Evolutionary conservation across 2,329 filamentous ascomycete genomes (phyloP).

Genomic region (Emergomyces orientalis): DNA sequence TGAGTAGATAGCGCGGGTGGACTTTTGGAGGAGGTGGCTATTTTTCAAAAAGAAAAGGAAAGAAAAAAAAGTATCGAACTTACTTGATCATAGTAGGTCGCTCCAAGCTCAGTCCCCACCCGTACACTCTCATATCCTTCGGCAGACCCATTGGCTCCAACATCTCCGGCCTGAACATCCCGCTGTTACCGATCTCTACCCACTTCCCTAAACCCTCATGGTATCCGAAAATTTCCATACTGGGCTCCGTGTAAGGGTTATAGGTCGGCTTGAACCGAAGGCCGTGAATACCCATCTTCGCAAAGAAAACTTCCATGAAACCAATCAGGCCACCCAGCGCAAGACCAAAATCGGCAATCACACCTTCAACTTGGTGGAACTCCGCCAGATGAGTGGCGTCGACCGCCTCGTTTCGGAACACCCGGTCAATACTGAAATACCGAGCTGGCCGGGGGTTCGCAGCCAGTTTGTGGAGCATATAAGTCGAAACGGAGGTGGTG

Average conservation of each 20-base stretch:
- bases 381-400: conserved; percentile 95
- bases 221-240: conserved; percentile 97
- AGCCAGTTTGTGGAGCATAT: conserved; percentile 83
- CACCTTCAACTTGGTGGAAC: conserved; percentile 97
- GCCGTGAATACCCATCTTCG: conserved; percentile 80
- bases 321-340: conserved; percentile 87
- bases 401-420: conserved; percentile 96
- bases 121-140: conserved; percentile 85
- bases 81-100: conserved; percentile 97
- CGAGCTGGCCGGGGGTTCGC: conserved; percentile 75
- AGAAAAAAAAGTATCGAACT: conserved; percentile 25
- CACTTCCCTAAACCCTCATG: conserved; percentile 82
- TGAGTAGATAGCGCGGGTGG: not conserved
- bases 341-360: conserved; percentile 92
- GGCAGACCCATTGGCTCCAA: conserved; percentile 88
- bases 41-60: not conserved
- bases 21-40: not conserved
- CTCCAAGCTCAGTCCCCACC: conserved; percentile 86
- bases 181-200: conserved; percentile 95
- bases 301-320: conserved; percentile 93
- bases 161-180: conserved; percentile 99
- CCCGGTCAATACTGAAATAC: conserved; percentile 97
- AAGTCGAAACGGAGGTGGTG: conserved; percentile 84
- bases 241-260: conserved; percentile 90
- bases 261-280: conserved; percentile 96